These are phyloP conservation scores for Microdochium bolleyi DNA, from an alignment of 2,329 filamentous ascomycete genomes.

Conservation along the genomic window DNA sequence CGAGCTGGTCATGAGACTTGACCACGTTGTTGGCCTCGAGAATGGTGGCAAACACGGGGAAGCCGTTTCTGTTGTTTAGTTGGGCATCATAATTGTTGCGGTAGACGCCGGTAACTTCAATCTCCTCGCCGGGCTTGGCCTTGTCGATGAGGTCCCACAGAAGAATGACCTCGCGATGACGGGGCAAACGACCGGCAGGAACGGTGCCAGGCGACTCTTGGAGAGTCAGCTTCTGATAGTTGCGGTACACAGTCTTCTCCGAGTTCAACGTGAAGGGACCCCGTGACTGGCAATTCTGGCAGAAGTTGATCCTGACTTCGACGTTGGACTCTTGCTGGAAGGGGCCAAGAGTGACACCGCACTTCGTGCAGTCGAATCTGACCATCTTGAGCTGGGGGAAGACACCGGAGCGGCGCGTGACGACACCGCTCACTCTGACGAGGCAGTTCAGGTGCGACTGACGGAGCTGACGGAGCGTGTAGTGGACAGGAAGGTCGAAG, in stretches of 20 bases:
- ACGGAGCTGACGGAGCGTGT: conserved; percentile 88
- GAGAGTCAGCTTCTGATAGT: conserved; percentile 95
- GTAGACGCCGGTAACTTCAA: conserved; percentile 94
- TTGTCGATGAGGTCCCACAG: conserved; percentile 96
- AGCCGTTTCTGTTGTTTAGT: conserved; percentile 96
- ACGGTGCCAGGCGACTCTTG: conserved; percentile 97
- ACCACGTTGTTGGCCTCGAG: conserved; percentile 96
- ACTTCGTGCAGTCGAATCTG: conserved; percentile 95
- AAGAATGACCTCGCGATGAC: conserved; percentile 88
- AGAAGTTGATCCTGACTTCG: conserved; percentile 94
- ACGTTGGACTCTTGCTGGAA: conserved; percentile 97
- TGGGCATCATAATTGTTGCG: conserved; percentile 97
- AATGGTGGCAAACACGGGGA: conserved; percentile 96
- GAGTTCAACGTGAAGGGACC: conserved; percentile 94
- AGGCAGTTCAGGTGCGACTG: conserved; percentile 95
- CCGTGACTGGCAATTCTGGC: conserved; percentile 90
- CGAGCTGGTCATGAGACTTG: conserved; percentile 94
- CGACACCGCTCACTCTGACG: conserved; percentile 88
- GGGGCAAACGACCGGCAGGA: conserved; percentile 86
- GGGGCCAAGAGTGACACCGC: conserved; percentile 81
- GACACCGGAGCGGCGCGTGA: conserved; percentile 87
- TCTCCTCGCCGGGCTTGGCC: conserved; percentile 95
- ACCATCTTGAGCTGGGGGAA: conserved; percentile 98
- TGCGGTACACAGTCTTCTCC: conserved; percentile 96
- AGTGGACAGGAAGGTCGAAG: conserved; percentile 86